Base-by-base conservation (phyloP, 139 green algal species). In the Chlamydomonas sphaeroides region DNA sequence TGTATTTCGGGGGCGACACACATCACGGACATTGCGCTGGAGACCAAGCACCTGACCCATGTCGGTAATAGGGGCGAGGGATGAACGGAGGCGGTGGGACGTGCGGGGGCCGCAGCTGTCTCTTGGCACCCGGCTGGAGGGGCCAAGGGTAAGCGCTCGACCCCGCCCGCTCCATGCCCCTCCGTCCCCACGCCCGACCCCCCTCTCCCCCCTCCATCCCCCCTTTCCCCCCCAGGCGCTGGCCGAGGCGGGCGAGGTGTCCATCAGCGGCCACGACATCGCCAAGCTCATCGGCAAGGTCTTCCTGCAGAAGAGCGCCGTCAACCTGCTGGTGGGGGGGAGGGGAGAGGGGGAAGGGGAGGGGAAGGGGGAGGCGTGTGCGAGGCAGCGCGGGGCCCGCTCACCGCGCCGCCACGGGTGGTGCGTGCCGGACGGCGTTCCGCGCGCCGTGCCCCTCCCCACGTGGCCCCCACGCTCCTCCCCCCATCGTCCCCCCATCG, bases 1-100 rank as follows among this genome's bases (percentile, higher is more conserved):
- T 15, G 49, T 26, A 26, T 57, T 57, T 57, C n/a, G n/a, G n/a
- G n/a, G n/a, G n/a, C n/a, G 86, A 87, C 94, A 68, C 89, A 92
- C 5, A 92, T 97, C 48, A 85, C 94, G 32, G 85, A 91, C 59
- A 89, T 92, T 25, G 75, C 92, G 49, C 65, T 89, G 65, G 85
- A 91, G 66, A 91, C 88, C 2, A 91, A 91, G 77, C 84, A 93
- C 70, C 78, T 93, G 76, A 88, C 90, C 10, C 86, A 91, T 63
- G 85, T 88, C 32, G 89, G 96, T 35, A 91, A 93, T 32, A 81
- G 89, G 28, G 86, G 66, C 32, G 95, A 91, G 17, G 87, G n/a
- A n/a, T n/a, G n/a, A n/a, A n/a, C n/a, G n/a, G n/a, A n/a, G n/a
- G n/a, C n/a, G n/a, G n/a, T n/a, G n/a, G n/a, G n/a, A n/a, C n/a